Base-by-base conservation (phyloP, 2,329 filamentous ascomycete species). In the Nemania abortiva region DNA sequence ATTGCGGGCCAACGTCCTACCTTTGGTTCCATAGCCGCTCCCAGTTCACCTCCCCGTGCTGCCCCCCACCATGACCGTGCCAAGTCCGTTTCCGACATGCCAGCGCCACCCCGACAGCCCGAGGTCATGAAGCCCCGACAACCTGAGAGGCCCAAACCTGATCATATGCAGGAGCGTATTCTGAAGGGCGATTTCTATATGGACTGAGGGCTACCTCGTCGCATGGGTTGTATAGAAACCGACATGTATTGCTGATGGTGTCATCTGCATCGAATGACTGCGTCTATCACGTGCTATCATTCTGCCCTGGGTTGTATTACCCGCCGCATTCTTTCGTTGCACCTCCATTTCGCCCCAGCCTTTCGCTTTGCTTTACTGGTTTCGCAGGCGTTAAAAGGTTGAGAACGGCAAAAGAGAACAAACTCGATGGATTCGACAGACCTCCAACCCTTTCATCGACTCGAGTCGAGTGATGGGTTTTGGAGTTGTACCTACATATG, bases 101-200 rank as follows among this genome's bases (percentile, higher is more conserved):
- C 87, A 1, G 83, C 83, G 39, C 88, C 87, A 49, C 88, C 87
- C 20, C 83, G 81, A 50, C 84, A 89, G 73, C 80, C 84, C 20
- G 81, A 85, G 55, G 75, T 83, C 50, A 78, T 82, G 72, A 84
- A 82, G 77, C 83, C 84, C 58, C 83, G 84, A 73, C 81, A 81
- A 58, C 76, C 80, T 59, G 81, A 85, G 75, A 83, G 86, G 45
- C 86, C 86, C 73, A 97, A 95, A 85, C 95, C 95, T 34, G 96
- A 99, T 83, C 92, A 92, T 71, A 96, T 98, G 84, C 95, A 98
- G 82, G 96, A 99, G 86, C 90, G 97, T 74, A 98, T 99, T 76
- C 87, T 99, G 74, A 96, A 97, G 84, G 96, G 95, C 54, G 96
- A 99, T 78, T 98, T 99, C 77, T 96, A 96, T 84, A 98, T 98